Conservation (phyloP, 768 basidiomycete genomes). For the Boletellus ananiceps region DNA sequence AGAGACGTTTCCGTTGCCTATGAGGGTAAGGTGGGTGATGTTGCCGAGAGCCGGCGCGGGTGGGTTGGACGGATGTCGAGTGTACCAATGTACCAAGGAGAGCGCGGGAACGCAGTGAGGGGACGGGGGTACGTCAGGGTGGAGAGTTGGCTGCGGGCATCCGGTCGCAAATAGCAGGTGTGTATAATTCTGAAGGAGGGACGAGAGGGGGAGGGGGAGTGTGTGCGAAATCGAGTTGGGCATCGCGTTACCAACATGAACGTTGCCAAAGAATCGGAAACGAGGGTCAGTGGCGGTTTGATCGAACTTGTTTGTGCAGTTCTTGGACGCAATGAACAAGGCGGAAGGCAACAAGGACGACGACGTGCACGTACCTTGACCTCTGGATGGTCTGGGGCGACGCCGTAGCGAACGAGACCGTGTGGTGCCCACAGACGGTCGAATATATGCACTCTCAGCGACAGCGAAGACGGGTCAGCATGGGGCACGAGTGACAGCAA, state of each 20-base stretch:
- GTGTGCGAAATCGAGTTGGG: conserved; percentile 47
- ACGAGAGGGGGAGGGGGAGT: conserved; percentile 52
- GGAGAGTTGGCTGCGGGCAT: conserved; percentile 60
- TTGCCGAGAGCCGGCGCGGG: conserved; percentile 61
- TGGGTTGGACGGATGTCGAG: conserved; percentile 73
- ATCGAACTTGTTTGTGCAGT: conserved; percentile 96
- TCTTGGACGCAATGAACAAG: conserved; percentile 45
- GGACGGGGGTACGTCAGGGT: conserved; percentile 49
- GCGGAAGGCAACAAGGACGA: not conserved
- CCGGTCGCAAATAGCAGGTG: conserved; percentile 87
- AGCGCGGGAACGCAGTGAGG: conserved; percentile 65
- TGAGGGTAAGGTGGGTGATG: conserved; percentile 68
- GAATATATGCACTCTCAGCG: conserved; percentile 74
- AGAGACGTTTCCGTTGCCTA: conserved; percentile 94
- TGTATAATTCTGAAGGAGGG: conserved; percentile 69
- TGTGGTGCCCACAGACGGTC: conserved; percentile 94
- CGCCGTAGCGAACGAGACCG: conserved; percentile 92
- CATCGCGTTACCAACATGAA: conserved; percentile 47
- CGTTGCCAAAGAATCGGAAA: conserved; percentile 89
- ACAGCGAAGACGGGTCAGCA: conserved; percentile 26
- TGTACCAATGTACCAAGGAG: conserved; percentile 94
- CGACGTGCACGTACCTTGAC: conserved; percentile 60
- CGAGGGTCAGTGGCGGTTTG: conserved; percentile 71
- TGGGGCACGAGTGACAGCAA: conserved; percentile 62
- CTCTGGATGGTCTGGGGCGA: conserved; percentile 97